Evolutionary conservation across 2,329 filamentous ascomycete genomes (phyloP).

Genomic region (Aspergillus tamarii): DNA sequence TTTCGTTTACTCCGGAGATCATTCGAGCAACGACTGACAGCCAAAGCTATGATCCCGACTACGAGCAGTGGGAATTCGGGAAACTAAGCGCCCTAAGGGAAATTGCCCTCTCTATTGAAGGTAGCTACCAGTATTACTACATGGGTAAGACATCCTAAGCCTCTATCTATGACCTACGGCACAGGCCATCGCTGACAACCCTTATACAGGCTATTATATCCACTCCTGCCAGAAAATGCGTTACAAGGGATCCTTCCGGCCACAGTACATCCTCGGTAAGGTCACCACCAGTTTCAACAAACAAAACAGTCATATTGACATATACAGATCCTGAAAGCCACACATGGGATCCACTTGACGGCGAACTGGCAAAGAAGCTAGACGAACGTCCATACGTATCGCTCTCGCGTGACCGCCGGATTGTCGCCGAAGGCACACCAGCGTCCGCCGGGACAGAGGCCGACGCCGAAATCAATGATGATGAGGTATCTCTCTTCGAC

Average conservation of each 20-base stretch:
- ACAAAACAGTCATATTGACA: neutral
- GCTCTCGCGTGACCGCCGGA: constrained; percentile 41
- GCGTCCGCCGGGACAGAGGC: constrained; percentile 4
- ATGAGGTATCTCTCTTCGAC: constrained; percentile 50
- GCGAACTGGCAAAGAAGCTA: constrained; percentile 45
- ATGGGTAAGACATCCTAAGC: constrained; percentile 54
- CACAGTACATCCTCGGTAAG: constrained; percentile 53
- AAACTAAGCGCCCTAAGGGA: constrained; percentile 66
- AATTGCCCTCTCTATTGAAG: constrained; percentile 59
- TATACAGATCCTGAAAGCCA: constrained; percentile 49
- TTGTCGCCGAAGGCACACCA: constrained; percentile 11
- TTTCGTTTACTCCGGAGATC: neutral
- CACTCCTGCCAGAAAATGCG: constrained; percentile 59
- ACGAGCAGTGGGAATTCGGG: constrained; percentile 64
- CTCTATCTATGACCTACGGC: neutral
- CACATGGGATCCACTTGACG: constrained; percentile 49
- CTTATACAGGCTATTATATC: constrained; percentile 60
- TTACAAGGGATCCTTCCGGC: constrained; percentile 52
- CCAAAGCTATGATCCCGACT: constrained; percentile 61
- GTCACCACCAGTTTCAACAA: neutral
- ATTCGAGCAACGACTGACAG: constrained; percentile 3
- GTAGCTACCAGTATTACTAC: constrained; percentile 63
- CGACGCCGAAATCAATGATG: constrained; percentile 37
- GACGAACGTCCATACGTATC: constrained; percentile 50
- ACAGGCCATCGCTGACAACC: neutral